Conservation (phyloP, 2,329 filamentous ascomycete species). For the Tolypocladium tundrense region DNA sequence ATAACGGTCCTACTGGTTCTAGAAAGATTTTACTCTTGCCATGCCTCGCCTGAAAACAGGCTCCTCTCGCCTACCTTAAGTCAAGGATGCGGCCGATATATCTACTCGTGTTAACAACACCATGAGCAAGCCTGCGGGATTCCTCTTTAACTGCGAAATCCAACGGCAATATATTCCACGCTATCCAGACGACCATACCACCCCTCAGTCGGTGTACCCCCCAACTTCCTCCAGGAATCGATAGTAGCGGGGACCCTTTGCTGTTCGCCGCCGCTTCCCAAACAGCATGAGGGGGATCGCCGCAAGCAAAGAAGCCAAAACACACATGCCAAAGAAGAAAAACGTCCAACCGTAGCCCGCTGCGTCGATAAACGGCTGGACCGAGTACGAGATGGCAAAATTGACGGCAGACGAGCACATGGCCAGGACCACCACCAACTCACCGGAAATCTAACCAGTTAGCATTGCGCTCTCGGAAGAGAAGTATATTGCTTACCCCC, state of each 20-base stretch:
- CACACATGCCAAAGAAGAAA: not conserved
- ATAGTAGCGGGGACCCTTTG: not conserved
- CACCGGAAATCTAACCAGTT: not conserved
- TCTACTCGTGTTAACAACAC: too few relatives aligned
- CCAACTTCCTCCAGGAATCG: not conserved
- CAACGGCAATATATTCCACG: not conserved
- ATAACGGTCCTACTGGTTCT: too few relatives aligned
- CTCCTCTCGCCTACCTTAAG: too few relatives aligned
- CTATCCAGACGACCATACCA: not conserved
- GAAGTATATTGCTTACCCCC: not conserved
- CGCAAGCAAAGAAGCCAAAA: not conserved
- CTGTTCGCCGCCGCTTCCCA: not conserved
- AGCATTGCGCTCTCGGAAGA: not conserved
- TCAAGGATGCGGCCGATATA: too few relatives aligned
- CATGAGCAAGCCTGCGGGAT: too few relatives aligned
- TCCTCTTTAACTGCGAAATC: too few relatives aligned
- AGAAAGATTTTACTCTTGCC: too few relatives aligned
- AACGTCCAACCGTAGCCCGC: not conserved
- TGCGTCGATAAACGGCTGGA: not conserved
- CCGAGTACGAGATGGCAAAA: not conserved
- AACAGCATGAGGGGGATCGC: not conserved
- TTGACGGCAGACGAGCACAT: not conserved
- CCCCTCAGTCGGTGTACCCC: not conserved
- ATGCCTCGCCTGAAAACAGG: too few relatives aligned
- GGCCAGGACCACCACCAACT: not conserved